These are phyloP conservation scores for Mucor mucedo DNA, from an alignment of 371 early-diverging fungal species.

Conservation along the genomic window DNA sequence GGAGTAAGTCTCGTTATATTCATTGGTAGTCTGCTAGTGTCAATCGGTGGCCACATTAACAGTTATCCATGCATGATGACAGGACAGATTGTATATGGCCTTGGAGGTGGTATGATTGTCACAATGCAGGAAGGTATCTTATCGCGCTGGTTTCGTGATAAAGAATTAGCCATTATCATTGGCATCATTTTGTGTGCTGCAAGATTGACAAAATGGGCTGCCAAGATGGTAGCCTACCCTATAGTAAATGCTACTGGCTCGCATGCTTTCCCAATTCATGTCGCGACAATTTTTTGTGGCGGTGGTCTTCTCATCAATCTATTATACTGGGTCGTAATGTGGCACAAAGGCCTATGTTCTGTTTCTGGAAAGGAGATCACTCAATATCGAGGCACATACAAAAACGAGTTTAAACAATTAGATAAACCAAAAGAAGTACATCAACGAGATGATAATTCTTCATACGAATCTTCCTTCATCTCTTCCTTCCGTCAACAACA, in stretches of 20 bases:
- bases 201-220: slow-evolving; percentile 45
- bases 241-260: slow-evolving; percentile 33
- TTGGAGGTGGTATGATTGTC: slow-evolving; percentile 53
- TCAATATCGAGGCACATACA: slow-evolving; percentile 15
- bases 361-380: slow-evolving; percentile 37
- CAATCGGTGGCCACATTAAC: slow-evolving; percentile 30
- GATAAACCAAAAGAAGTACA: slow-evolving; percentile 6
- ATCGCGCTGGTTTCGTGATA: slow-evolving; percentile 53
- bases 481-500: neutral
- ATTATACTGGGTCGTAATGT: slow-evolving; percentile 46
- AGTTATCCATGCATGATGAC: slow-evolving; percentile 51
- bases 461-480: neutral
- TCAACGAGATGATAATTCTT: neutral
- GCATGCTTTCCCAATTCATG: slow-evolving; percentile 36
- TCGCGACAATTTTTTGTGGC: slow-evolving; percentile 48
- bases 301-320: slow-evolving; percentile 35
- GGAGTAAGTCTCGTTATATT: slow-evolving; percentile 41
- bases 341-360: slow-evolving; percentile 38
- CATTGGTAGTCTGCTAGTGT: slow-evolving; percentile 42
- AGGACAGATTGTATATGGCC: slow-evolving; percentile 49
- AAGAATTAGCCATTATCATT: slow-evolving; percentile 42
- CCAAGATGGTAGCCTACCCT: slow-evolving; percentile 50
- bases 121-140: slow-evolving; percentile 55
- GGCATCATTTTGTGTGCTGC: slow-evolving; percentile 41
- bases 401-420: slow-evolving; percentile 11